phyloP scores from a whole-genome alignment of 306 rosid species.

The Pterocarpus santalinus region DNA sequence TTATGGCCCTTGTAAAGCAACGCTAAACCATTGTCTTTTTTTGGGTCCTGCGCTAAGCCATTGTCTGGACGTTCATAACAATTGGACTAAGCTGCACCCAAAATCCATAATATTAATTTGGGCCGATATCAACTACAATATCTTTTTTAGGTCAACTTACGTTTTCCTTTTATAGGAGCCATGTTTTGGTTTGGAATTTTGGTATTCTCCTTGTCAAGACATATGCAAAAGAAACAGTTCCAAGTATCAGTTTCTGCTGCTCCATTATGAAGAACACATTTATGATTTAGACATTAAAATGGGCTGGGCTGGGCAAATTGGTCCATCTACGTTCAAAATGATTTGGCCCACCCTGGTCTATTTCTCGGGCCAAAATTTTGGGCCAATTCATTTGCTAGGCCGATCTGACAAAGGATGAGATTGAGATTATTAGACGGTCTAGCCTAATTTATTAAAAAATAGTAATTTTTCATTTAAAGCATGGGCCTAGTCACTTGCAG shows the following conservation, averaged over 20 bases:
- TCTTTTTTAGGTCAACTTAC: too few relatives aligned
- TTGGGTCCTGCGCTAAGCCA: too few relatives aligned
- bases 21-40: too few relatives aligned
- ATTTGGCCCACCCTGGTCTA: not conserved
- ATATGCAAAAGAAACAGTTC: slow-evolving; percentile 7
- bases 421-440: not conserved
- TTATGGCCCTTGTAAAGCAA: too few relatives aligned
- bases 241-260: not conserved
- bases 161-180: too few relatives aligned
- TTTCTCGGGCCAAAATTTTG: not conserved
- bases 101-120: too few relatives aligned
- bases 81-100: too few relatives aligned
- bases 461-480: too few relatives aligned
- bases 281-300: not conserved
- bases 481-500: too few relatives aligned
- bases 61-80: too few relatives aligned
- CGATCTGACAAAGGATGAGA: not conserved
- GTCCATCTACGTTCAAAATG: not conserved
- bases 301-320: not conserved
- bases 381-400: not conserved
- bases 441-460: not conserved
- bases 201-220: not conserved
- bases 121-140: too few relatives aligned
- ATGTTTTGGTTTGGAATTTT: not conserved
- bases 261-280: not conserved